Conservation (phyloP, 2,329 filamentous ascomycete genomes). For the Aspergillus novoparasiticus region DNA sequence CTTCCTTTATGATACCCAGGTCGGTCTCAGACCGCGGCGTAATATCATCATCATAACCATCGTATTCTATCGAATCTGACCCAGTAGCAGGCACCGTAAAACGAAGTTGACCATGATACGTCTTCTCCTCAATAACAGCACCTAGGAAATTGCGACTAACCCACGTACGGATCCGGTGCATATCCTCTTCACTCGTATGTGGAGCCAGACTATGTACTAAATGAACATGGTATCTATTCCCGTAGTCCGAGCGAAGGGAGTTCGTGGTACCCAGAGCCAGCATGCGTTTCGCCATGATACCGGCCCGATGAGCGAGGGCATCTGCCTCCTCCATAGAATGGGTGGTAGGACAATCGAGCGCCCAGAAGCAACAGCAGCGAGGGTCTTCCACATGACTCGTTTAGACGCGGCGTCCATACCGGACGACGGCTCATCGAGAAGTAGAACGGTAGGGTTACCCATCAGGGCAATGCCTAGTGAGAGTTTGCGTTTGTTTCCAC, state of each 20-base stretch:
- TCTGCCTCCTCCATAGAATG: conserved; percentile 97
- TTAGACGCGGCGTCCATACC: conserved; percentile 91
- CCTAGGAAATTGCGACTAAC: conserved; percentile 62
- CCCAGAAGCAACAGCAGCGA: conserved; percentile 72
- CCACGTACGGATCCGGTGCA: conserved; percentile 68
- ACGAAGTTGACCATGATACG: conserved; percentile 83
- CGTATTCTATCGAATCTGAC: neutral
- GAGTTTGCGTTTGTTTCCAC: conserved; percentile 92
- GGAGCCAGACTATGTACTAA: conserved; percentile 75
- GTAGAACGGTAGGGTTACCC: conserved; percentile 83
- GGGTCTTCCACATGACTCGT: conserved; percentile 87
- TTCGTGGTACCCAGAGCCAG: conserved; percentile 78
- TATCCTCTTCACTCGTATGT: conserved; percentile 69
- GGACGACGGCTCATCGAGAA: conserved; percentile 86
- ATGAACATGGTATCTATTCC: conserved; percentile 79
- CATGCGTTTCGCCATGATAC: conserved; percentile 85
- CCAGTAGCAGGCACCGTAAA: conserved; percentile 67
- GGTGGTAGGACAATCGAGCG: conserved; percentile 87
- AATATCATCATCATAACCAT: neutral
- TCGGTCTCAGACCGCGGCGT: neutral
- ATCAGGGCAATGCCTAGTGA: conserved; percentile 87
- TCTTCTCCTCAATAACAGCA: conserved; percentile 71
- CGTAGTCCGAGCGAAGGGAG: conserved; percentile 71
- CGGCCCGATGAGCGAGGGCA: conserved; percentile 78
- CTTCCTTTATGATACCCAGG: neutral